phyloP scores from a whole-genome alignment of 1,284 basidiomycete species.

The Bjerkandera adusta region DNA sequence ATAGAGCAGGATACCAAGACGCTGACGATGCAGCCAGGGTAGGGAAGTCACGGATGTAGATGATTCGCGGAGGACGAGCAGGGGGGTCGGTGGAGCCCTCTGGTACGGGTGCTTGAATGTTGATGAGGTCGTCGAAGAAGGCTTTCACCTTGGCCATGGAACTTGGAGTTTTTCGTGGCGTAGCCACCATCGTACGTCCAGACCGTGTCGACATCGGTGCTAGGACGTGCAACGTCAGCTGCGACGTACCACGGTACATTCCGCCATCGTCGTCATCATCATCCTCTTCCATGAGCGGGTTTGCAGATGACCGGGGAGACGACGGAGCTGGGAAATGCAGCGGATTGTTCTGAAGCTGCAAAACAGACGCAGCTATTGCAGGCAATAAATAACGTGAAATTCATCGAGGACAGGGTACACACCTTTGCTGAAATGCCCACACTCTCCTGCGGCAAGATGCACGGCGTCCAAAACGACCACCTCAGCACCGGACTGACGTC shows the following conservation, averaged over 20 bases:
- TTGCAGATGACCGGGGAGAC: conserved; percentile 24
- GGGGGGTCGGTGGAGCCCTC: conserved; percentile 23
- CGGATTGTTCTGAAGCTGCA: conserved; percentile 71
- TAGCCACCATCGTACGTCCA: conserved; percentile 32
- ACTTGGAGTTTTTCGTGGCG: conserved; percentile 31
- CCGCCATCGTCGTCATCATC: conserved; percentile 52
- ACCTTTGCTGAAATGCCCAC: conserved; percentile 77
- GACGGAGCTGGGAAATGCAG: conserved; percentile 54
- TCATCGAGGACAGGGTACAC: conserved; percentile 15
- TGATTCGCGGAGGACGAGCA: conserved; percentile 59
- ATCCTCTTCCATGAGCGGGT: conserved; percentile 28
- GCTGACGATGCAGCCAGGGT: conserved; percentile 71
- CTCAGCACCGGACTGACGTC: conserved; percentile 69
- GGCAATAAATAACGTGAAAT: neutral
- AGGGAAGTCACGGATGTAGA: conserved; percentile 81
- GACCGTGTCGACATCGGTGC: conserved; percentile 37
- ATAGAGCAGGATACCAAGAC: conserved; percentile 77
- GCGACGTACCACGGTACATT: conserved; percentile 29
- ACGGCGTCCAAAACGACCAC: conserved; percentile 79
- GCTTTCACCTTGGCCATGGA: conserved; percentile 55
- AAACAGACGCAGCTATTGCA: conserved; percentile 52
- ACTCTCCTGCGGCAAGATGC: conserved; percentile 79
- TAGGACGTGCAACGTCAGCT: conserved; percentile 64
- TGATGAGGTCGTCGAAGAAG: conserved; percentile 76
- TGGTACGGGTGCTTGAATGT: conserved; percentile 44